Evolutionary conservation across 208 protist genomes (phyloP), one percentile per base, ranked within the genome.

Genomic region (Tetramitus jugosus): DNA sequence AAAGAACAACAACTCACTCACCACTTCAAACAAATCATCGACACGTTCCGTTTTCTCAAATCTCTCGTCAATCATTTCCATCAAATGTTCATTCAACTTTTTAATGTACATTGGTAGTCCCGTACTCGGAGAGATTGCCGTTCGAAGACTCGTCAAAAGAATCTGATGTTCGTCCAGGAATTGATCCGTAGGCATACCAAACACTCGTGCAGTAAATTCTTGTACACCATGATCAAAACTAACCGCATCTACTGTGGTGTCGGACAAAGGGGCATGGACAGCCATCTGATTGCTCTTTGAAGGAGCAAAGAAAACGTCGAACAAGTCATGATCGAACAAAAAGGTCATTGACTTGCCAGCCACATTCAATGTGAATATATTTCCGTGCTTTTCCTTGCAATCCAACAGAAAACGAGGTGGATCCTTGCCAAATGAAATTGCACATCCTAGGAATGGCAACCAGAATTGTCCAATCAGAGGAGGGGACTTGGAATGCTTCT

Each of bases 351-450:
- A 49, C 31, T 71, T 71, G 26, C 65, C 65, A 71, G 65, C 65
- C 43, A 71, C n/a, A 49, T 71, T 46, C 26, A 71, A 37, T n/a
- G 65, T 71, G 33, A 49, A 71, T 4, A 71, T 40, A 43, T 71
- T 40, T 52, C 65, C 65, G 33, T 71, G 17, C 26, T 71, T 42
- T 23, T 71, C 20, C 10, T 49, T 42, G 26, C 39, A 49, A 31
- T 71, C 65, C 3, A 35, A 3, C 17, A 71, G 35, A 3, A 71
- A 71, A 49, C n/a, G 43, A 1, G 49, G 10, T 49, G 65, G 39
- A 3, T 71, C 65, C 10, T 4, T 71, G n/a, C 65, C 65, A n/a
- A 71, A 71, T 33, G 10, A 10, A 14, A 49, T 71, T 49, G 39
- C 65, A 14, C 43, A 35, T 35, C 65, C 65, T 6, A 71, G 31